Evolutionary conservation across 768 basidiomycete genomes (phyloP), one percentile per base, ranked within the genome.

Genomic region (Lanmaoa rubissima): DNA sequence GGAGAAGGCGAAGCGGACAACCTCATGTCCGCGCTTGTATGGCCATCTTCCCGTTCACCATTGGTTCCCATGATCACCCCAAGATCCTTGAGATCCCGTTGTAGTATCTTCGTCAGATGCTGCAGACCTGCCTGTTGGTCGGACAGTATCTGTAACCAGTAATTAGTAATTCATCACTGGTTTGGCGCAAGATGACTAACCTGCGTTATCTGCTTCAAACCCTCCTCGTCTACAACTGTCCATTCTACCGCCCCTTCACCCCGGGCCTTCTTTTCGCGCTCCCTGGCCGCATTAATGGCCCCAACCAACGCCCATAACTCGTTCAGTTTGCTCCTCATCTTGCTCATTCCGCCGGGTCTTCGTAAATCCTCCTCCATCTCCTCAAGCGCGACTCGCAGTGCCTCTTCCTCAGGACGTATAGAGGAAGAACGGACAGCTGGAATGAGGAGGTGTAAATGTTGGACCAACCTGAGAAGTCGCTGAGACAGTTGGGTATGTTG

Each of bases 221-320:
- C 92, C 2, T 92, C 90, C 65, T 91, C 89, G 67, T 94, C 92
- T 3, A 90, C 88, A n/a, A 93, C 89, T 0, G 84, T 81, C 90
- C 90, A 92, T 63, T 86, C 88, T 9, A 79, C 78, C 16, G 49
- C 54, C 1, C 76, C 78, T 16, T 77, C 79, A 13, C 65, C 63
- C 32, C 70, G 73, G 21, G 66, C 71, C 58, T 79, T 78, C 57
- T 75, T 70, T 46, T 77, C 79, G 41, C 77, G 71, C 64, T 87
- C 84, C 62, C 79, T 74, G 28, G 82, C 79, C 9, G 80, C 80
- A 51, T 81, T 81, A 17, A 93, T 75, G 44, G 88, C 84, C 4
- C 90, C 90, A 10, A 94, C 80, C 14, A 90, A 75, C 16, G 90
- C 90, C 92, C 92, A 94, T 28, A 94, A 74, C 66, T 94, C 92